Percentiles rank a stretch among this genome's conserved stretches.
Conservation (phyloP, 805 yeast species). For the Candida broadrunensis region DNA sequence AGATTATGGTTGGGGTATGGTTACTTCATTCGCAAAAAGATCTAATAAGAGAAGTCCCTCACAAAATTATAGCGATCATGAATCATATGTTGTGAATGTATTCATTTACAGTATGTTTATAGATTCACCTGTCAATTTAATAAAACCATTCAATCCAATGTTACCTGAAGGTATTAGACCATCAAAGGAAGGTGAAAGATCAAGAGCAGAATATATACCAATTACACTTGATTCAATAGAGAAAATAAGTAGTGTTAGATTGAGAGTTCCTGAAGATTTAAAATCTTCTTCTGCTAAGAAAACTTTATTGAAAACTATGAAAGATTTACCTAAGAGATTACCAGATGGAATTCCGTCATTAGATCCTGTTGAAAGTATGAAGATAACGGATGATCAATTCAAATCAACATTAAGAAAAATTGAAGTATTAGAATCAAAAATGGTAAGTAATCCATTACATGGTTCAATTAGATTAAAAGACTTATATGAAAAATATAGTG, state of each 20-base stretch:
- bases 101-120: slow-evolving; percentile 73
- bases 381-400: slow-evolving; percentile 82
- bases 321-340: slow-evolving; percentile 77
- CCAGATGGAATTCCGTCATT: slow-evolving; percentile 89
- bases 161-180: slow-evolving; percentile 90
- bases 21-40: slow-evolving; percentile 73
- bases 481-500: slow-evolving; percentile 60
- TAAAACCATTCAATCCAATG: slow-evolving; percentile 74
- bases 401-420: slow-evolving; percentile 67
- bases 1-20: slow-evolving; percentile 97
- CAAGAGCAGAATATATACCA: slow-evolving; percentile 77
- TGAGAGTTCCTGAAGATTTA: slow-evolving; percentile 75
- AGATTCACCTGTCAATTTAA: slow-evolving; percentile 80
- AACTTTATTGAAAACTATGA: slow-evolving; percentile 66
- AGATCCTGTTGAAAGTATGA: slow-evolving; percentile 92
- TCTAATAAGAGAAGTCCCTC: slow-evolving; percentile 55
- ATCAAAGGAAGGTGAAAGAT: slow-evolving; percentile 65
- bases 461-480: slow-evolving; percentile 59
- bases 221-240: slow-evolving; percentile 76
- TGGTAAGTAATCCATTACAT: slow-evolving; percentile 65
- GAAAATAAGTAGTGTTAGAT: slow-evolving; percentile 74
- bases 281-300: slow-evolving; percentile 55
- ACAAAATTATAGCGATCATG: slow-evolving; percentile 73
- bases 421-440: slow-evolving; percentile 75
- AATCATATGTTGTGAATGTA: slow-evolving; percentile 83